Evolutionary conservation across 768 basidiomycete genomes (phyloP).

Genomic region (Clitopilus hobsonii): DNA sequence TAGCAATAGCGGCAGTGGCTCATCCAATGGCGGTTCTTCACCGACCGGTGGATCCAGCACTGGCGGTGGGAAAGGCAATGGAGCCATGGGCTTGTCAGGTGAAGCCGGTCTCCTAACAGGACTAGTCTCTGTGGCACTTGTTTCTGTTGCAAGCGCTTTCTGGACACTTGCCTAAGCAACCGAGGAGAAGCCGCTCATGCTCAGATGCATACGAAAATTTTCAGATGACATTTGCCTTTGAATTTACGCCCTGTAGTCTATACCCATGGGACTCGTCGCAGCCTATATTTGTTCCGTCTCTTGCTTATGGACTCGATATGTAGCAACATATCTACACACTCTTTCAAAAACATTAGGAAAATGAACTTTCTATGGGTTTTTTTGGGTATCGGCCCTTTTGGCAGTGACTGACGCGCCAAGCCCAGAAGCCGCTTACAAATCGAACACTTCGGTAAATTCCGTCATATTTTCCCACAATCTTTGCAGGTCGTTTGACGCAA

Average conservation of each 20-base stretch:
- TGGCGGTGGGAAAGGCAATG: slow-evolving; percentile 14
- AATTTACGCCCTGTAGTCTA: not conserved
- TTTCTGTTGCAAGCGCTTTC: slow-evolving; percentile 35
- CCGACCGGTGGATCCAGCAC: slow-evolving; percentile 15
- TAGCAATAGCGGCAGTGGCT: slow-evolving; percentile 14
- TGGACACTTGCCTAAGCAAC: slow-evolving; percentile 34
- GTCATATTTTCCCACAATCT: not conserved
- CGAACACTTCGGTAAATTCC: not conserved
- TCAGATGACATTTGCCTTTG: not conserved
- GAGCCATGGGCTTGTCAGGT: not conserved
- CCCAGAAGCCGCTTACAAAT: too few species aligned
- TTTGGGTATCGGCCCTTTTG: not conserved
- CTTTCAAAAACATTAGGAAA: not conserved
- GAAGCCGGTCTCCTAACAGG: not conserved
- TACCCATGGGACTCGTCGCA: not conserved
- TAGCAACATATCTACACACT: not conserved
- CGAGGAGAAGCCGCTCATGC: slow-evolving; percentile 1
- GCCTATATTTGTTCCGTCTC: not conserved
- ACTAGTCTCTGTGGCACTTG: slow-evolving; percentile 26
- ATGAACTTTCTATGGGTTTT: not conserved
- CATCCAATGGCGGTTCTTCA: slow-evolving; percentile 15
- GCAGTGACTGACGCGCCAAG: too few species aligned
- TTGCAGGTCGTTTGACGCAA: slow-evolving; percentile 6
- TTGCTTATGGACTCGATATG: not conserved
- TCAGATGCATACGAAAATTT: too few species aligned